phyloP scores from a whole-genome alignment of 495 filamentous ascomycete genomes.

The Tuber magnatum region DNA sequence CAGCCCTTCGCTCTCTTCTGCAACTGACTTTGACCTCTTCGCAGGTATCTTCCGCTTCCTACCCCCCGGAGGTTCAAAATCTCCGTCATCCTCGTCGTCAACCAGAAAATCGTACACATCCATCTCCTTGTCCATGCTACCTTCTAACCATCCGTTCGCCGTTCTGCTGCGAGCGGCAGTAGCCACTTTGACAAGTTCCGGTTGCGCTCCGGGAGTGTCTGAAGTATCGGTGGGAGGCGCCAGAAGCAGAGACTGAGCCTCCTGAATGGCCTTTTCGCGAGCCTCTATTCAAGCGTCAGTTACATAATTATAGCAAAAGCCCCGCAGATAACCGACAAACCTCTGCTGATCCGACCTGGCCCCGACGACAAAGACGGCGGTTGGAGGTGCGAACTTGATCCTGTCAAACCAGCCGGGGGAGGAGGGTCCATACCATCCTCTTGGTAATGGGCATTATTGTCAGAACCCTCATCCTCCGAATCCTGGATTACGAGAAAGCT shows the following conservation, averaged over 20 bases:
- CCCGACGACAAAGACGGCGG: not conserved
- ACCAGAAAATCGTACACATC: constrained; percentile 25
- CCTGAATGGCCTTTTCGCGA: constrained; percentile 23
- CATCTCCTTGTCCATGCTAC: not conserved
- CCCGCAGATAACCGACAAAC: constrained; percentile 8
- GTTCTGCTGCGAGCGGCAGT: constrained; percentile 21
- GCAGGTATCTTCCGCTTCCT: constrained; percentile 28
- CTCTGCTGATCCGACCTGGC: not conserved
- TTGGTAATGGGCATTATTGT: not conserved
- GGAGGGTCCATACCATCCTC: not conserved
- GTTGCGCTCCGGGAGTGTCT: constrained; percentile 2
- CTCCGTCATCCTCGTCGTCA: constrained; percentile 7
- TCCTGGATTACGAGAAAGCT: not conserved
- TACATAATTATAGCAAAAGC: not conserved
- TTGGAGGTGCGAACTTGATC: not conserved
- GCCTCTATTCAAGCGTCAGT: constrained; percentile 11
- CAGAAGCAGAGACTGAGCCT: constrained; percentile 31
- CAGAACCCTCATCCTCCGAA: not conserved
- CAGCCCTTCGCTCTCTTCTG: not conserved
- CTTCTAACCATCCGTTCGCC: constrained; percentile 17
- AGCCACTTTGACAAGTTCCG: not conserved
- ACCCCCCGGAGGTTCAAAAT: constrained; percentile 11
- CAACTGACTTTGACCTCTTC: constrained; percentile 4
- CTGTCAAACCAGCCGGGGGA: not conserved
- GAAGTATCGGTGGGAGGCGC: constrained; percentile 14